Evolutionary conservation across 129 eudicot genomes (phyloP).

Genomic region (Tagetes erecta): DNA sequence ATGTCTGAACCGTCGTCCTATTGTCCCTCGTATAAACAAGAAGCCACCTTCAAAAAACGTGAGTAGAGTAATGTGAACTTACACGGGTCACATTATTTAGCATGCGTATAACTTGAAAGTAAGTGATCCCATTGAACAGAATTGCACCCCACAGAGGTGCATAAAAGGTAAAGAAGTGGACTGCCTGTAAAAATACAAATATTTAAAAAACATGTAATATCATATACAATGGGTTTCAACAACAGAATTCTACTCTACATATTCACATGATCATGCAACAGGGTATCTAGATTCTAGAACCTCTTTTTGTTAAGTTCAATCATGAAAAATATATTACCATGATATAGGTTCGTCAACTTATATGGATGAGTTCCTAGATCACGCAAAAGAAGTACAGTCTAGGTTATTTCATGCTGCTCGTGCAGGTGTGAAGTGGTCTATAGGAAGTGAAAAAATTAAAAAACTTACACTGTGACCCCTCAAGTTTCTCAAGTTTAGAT

Average conservation of each 20-base stretch:
- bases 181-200: constrained; percentile 54
- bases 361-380: not conserved
- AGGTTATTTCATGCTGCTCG: not conserved
- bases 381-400: not conserved
- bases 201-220: constrained; percentile 15
- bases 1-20: constrained; percentile 5
- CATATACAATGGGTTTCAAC: constrained; percentile 12
- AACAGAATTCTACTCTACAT: constrained; percentile 11
- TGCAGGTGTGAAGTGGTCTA: not conserved
- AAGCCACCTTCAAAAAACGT: constrained; percentile 2
- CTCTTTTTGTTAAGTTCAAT: not conserved
- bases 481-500: not conserved
- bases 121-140: constrained; percentile 88
- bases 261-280: constrained; percentile 11
- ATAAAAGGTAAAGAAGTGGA: constrained; percentile 89
- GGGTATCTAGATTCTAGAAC: not conserved
- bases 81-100: constrained; percentile 94
- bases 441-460: not conserved
- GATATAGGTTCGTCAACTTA: not conserved
- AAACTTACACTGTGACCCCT: not conserved
- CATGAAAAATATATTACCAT: not conserved
- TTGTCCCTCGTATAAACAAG: constrained; percentile 15
- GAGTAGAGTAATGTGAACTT: constrained; percentile 36
- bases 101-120: constrained; percentile 99
- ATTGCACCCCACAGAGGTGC: constrained; percentile 99